Evolutionary conservation across 2,329 filamentous ascomycete genomes (phyloP).

Genomic region (Colletotrichum costaricense): DNA sequence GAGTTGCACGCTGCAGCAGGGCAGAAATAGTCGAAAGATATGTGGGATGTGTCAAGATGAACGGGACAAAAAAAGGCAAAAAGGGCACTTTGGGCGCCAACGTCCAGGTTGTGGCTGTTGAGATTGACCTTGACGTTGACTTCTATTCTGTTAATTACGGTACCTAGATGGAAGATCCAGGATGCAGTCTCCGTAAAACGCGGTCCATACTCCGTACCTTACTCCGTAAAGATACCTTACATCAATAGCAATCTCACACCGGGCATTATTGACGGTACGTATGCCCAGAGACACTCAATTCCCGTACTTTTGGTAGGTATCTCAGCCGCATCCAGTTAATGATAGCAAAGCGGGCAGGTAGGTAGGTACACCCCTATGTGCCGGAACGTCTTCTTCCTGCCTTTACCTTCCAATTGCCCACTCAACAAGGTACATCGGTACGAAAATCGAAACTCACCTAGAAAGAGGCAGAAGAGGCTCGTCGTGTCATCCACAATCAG

Average conservation of each 20-base stretch:
- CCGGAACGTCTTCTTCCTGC: neutral
- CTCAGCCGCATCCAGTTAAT: neutral
- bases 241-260: slow-evolving; percentile 10
- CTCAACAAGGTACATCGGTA: neutral
- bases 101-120: neutral
- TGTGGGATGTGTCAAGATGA: neutral
- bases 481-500: slow-evolving; percentile 9
- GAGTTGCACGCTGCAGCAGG: slow-evolving; percentile 5
- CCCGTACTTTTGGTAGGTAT: neutral
- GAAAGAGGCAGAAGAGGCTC: neutral
- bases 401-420: neutral
- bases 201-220: neutral
- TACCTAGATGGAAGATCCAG: slow-evolving; percentile 12
- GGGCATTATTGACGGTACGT: neutral
- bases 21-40: neutral
- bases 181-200: neutral
- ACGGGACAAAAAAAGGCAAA: neutral
- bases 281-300: neutral
- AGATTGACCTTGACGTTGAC: neutral
- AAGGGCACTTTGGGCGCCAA: neutral
- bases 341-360: neutral
- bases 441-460: neutral
- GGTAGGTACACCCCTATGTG: neutral
- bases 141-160: neutral
- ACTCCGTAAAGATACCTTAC: neutral